These are phyloP conservation scores for Solanum hybrid DNA, from an alignment of 305 asterid species.

Conservation along the genomic window DNA sequence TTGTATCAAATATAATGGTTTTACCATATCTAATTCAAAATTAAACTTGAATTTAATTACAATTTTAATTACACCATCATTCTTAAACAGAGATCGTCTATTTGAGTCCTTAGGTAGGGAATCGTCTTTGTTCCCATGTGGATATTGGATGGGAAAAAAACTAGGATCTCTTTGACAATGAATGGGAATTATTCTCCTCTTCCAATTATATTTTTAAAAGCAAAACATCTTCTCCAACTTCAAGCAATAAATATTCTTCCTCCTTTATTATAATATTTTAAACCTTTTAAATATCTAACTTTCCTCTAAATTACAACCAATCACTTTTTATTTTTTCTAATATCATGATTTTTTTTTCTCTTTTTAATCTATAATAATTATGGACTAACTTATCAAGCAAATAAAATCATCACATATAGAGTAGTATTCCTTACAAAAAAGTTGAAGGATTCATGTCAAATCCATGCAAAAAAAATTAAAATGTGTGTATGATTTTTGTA, in stretches of 20 bases:
- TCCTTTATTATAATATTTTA: not conserved
- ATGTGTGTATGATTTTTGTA: not conserved
- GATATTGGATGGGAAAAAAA: not conserved
- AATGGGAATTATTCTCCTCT: not conserved
- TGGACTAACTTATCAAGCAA: not conserved
- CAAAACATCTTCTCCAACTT: not conserved
- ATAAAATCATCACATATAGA: not conserved
- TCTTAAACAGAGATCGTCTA: fast-evolving
- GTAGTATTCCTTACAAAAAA: not conserved
- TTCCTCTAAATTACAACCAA: not conserved
- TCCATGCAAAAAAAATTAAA: not conserved
- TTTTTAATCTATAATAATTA: not conserved
- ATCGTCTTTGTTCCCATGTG: not conserved
- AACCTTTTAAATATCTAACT: not conserved
- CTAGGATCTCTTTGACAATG: not conserved
- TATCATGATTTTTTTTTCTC: not conserved
- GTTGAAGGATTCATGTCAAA: not conserved
- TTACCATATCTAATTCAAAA: not conserved
- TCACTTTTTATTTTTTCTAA: not conserved
- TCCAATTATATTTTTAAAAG: not conserved
- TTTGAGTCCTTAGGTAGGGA: too few species aligned
- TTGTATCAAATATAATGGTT: not conserved
- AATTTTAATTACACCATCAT: not conserved
- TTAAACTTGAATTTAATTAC: too few species aligned
- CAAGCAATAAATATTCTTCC: not conserved